These are phyloP conservation scores for Pisolithus thermaeus DNA, from an alignment of 1,284 basidiomycete species.

Conservation along the genomic window DNA sequence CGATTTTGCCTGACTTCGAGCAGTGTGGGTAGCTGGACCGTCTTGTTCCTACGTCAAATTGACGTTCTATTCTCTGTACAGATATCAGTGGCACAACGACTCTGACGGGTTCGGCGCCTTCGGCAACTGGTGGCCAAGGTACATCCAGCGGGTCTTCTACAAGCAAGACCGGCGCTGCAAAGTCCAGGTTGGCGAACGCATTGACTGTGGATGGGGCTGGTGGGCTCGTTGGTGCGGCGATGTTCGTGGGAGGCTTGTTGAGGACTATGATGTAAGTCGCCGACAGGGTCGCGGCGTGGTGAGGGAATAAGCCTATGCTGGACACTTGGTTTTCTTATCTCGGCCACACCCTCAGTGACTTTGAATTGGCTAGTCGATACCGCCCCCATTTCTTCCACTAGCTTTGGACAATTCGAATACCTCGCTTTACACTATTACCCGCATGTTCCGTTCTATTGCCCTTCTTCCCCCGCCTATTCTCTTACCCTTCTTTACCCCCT, in stretches of 20 bases:
- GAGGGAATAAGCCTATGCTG: too few relatives aligned
- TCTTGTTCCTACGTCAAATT: background rate
- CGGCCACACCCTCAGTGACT: background rate
- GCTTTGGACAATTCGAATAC: too few relatives aligned
- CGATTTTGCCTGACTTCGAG: constrained; percentile 35
- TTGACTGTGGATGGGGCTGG: background rate
- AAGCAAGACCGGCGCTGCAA: background rate
- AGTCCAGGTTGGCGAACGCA: background rate
- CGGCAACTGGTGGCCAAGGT: background rate
- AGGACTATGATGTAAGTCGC: background rate
- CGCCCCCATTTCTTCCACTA: too few relatives aligned
- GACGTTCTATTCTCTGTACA: background rate
- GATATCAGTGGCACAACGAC: constrained; percentile 4
- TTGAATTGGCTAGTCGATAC: background rate
- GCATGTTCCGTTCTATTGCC: too few relatives aligned
- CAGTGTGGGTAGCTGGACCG: constrained; percentile 35
- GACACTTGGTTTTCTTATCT: background rate
- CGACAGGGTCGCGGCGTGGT: too few relatives aligned
- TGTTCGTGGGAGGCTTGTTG: background rate
- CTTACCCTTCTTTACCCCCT: too few relatives aligned
- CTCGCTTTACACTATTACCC: too few relatives aligned
- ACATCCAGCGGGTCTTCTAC: background rate
- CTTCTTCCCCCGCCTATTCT: too few relatives aligned
- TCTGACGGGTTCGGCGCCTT: background rate
- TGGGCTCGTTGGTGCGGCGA: background rate